Evolutionary conservation across 805 yeast species (phyloP), one percentile per base, ranked within the genome.

Genomic region (Candida pseudoglaebosa): DNA sequence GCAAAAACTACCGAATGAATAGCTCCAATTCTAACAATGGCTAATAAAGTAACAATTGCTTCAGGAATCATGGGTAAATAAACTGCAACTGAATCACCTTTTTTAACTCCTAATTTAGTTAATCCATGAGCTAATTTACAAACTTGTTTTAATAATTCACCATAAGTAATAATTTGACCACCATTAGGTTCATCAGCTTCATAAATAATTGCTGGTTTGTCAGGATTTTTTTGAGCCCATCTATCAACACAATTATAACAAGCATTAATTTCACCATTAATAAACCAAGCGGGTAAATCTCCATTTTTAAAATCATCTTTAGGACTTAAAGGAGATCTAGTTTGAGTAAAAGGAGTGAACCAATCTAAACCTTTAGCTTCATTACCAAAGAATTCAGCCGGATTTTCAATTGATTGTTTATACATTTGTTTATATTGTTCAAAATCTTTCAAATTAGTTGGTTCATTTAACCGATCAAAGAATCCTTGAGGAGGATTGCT

Each of bases 61-160:
- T 90, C 96, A 36, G 98, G 95, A 45, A 90, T 90, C 99, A 93
- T 91, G 57, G 99, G 99, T 60, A 91, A 70, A 66, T 91, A 91
- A 42, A 91, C 85, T 36, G 97, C 98, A 42, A 91, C 98, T 19
- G 95, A 85, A 59, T 91, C 99, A 57, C 99, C 99, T 65, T 87
- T 86, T 51, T 74, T 70, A 50, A 91, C 91, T 41, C 99, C 99
- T 77, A 89, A 80, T 42, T 81, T 74, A 47, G 75, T 70, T 59
- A 93, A 75, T 31, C 87, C 83, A 51, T 84, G 39, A 9, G 98
- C 96, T 52, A 89, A 80, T 57, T 84, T 81, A 48, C 84, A 82
- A 32, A 91, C 96, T 49, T 87, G 82, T 55, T 80, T 77, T 56
- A 91, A 75, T 51, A 91, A 76, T 67, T 91, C 93, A 43, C 87